Evolutionary conservation across 1,284 basidiomycete genomes (phyloP), one percentile per base, ranked within the genome.

Genomic region (Taiwanofungus camphoratus): DNA sequence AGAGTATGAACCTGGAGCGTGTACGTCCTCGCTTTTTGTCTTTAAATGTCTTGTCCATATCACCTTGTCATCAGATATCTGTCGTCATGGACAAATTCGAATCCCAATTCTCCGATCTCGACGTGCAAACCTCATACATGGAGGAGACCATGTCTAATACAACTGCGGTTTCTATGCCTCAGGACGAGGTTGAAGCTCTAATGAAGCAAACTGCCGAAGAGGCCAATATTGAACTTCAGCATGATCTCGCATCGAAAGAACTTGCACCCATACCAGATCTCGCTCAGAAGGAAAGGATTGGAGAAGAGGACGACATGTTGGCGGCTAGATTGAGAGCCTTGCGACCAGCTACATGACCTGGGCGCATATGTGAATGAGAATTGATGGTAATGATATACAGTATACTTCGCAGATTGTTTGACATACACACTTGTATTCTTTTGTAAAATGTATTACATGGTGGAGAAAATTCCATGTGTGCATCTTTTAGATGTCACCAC

Each of bases 71-170:
- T 13, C 21, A n/a, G 7, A 99, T 99, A 65, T 95, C 96, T 9
- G 67, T 92, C 49, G 92, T 99, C 13, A 99, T 99, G 96, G 96
- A 99, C 70, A 98, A 95, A 69, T 99, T 99, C 64, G 96, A 99
- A 66, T 61, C 82, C 3, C 95, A 99, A 59, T 98, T 99, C 68
- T 77, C 91, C 46, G 96, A 99, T 65, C 78, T 99, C 30, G 96
- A 99, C 61, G 96, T 98, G 4, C 96, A 99, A 65, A 96, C 96
- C 3, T 89, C 87, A 3, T 95, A 95, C 68, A 96, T 99, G 92
- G 96, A 99, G 62, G 90, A 92, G 46, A 87, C 93, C 20, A 97
- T 99, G 83, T 85, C 85, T 16, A 82, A 87, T 44, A 93, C 94
- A 11, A 96, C 92, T 1, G 96, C 94, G 13, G 78, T 90, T 33